Base-by-base conservation (phyloP, 257 asterid genomes). In the Capsicum chinense region DNA sequence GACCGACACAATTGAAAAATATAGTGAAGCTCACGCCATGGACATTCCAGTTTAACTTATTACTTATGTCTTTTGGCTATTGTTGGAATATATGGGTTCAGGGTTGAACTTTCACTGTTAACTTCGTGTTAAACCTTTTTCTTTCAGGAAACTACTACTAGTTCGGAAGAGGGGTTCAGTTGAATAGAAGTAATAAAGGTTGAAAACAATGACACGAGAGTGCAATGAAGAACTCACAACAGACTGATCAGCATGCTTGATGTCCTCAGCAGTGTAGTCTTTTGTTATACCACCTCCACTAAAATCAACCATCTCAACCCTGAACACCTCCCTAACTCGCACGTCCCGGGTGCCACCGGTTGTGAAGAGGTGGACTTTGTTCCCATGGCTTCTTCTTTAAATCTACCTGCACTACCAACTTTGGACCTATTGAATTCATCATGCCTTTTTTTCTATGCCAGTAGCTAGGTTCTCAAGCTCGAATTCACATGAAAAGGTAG, bases 341-440 rank as follows among this genome's bases (percentile, higher is more conserved):
- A 94, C 96, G 88, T 94, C 92, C 95, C 37, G 95, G 98, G 86
- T 92, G 98, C 98, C 99, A 95, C 76, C 97, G 91, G 86, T 93
- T 95, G 89, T 95, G 99, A 21, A 92, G 93, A 4, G 97, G 97
- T 42, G 86, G 88, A 74, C 87, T 85, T 83, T 95, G 98, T 60
- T 92, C 93, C 89, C 84, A 5, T 80, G 98, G 95, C 88, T 92
- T 92, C 89, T 90, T 94, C 90, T 88, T 92, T 88, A 94, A 71
- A 69, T 93, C 95, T 79, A 95, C 85, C 8, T 97, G 95, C 70
- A 93, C 90, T 37, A 93, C 93, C 81, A 94, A 33, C 57, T 89
- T 88, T 39, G 90, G 80, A 74, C 98, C 92, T 44, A 67, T 82
- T 5, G 82, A 81, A 85, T 89, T 84, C 97, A 85, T 84, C 97